phyloP scores from a whole-genome alignment of 495 filamentous ascomycete species.

The Penicillium lividum region DNA sequence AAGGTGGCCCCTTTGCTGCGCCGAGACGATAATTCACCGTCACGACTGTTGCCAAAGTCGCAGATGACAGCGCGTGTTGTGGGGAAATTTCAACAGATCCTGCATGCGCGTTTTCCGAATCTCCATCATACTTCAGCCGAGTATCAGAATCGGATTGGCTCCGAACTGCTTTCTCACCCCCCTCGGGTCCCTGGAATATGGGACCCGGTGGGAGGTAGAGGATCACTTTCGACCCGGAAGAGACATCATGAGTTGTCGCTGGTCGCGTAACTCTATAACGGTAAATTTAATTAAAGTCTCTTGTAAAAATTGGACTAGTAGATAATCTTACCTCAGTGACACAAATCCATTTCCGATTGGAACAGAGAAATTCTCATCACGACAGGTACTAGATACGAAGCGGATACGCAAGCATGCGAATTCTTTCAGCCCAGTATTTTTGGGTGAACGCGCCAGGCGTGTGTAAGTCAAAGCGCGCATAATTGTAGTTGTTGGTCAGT shows the following conservation, averaged over 20 bases:
- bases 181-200: constrained; percentile 21
- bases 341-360: constrained; percentile 39
- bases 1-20: constrained; percentile 38
- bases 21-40: constrained; percentile 49
- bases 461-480: constrained; percentile 19
- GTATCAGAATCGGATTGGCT: not conserved
- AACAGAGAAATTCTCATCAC: constrained; percentile 23
- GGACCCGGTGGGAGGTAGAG: constrained; percentile 43
- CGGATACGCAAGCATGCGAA: not conserved
- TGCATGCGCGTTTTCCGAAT: not conserved
- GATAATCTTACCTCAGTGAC: constrained; percentile 27
- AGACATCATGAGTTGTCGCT: constrained; percentile 2
- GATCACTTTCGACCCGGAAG: constrained; percentile 31
- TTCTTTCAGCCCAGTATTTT: not conserved
- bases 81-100: constrained; percentile 7
- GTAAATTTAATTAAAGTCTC: not conserved
- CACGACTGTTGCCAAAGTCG: constrained; percentile 36
- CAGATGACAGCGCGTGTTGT: constrained; percentile 30
- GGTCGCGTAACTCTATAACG: constrained; percentile 31
- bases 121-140: not conserved
- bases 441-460: not conserved
- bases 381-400: constrained; percentile 8
- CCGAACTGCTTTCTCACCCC: not conserved
- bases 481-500: not conserved
- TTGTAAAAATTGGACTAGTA: not conserved